Base-by-base conservation (phyloP, 2,329 filamentous ascomycete species). In the Lachnellula subtilissima region DNA sequence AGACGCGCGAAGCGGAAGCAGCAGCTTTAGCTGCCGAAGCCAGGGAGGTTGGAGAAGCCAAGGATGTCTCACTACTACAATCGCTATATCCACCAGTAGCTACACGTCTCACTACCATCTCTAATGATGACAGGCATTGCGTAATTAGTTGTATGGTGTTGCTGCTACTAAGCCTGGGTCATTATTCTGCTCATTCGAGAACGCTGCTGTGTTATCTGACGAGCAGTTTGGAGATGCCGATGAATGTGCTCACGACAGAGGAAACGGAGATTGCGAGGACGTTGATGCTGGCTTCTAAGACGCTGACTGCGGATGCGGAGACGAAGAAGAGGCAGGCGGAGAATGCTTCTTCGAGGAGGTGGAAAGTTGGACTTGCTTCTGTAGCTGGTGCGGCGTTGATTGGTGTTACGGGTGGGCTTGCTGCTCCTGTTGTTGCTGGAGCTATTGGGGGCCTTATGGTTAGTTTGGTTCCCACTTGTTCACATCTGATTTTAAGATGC, bases 391-490 rank as follows among this genome's bases (percentile, higher is more conserved):
- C 92, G 1, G 89, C 89, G 0, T 76, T 96, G 1, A 92, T 97
- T n/a, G 92, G 92, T 5, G 82, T 97, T 3, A 96, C 91, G 0
- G 92, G 92, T 17, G 92, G 92, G 2, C 78, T 96, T n/a, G 92
- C 92, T 1, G 91, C 92, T 0, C 92, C 92, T 0, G 77, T 96
- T 12, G 87, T 96, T 14, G 92, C 92, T 4, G 91, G 91, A 4
- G 91, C 91, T 0, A 79, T 97, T 14, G 91, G 91, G 2, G 86
- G 87, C 0, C 78, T 96, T 2, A 89, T 96, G 82, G 89, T 32
- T 32, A 32, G 28, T 32, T 32, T 11, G 9, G 3, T 32, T 2
- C 4, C 28, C 9, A 8, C 28, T 11, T 32, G 2, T 32, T 32
- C 8, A 4, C 2, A 3, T 8, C 3, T 32, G 9, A 11, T 32